A percentile compares a stretch with the other conserved stretches of the same genome.
Conservation (phyloP, 192 early-diverging fungal genomes). For the Lunasporangiospora selenospora region DNA sequence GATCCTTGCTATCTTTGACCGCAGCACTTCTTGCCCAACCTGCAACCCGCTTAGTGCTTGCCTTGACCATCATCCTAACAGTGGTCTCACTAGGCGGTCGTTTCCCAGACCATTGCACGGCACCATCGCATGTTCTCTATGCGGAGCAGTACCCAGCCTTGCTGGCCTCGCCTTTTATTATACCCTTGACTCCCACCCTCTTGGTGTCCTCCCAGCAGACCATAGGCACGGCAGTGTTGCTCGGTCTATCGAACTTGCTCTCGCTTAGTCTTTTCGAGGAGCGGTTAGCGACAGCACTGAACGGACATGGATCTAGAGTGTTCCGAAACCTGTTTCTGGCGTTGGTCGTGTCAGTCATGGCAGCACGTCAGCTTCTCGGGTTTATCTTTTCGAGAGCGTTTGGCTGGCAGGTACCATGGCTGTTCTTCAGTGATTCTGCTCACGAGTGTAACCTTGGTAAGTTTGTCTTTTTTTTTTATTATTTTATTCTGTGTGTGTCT, state of each 20-base stretch:
- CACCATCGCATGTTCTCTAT: conserved; percentile 21
- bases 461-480: background rate
- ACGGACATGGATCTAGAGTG: conserved; percentile 43
- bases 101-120: conserved; percentile 34
- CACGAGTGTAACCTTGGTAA: conserved; percentile 66
- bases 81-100: conserved; percentile 27
- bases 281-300: conserved; percentile 49
- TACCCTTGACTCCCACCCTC: conserved; percentile 34
- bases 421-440: conserved; percentile 61
- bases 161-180: conserved; percentile 30
- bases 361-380: conserved; percentile 47
- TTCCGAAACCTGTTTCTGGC: conserved; percentile 48
- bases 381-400: conserved; percentile 57
- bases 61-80: conserved; percentile 29
- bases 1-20: too few species aligned
- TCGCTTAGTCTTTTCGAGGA: conserved; percentile 62
- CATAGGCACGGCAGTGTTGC: conserved; percentile 17
- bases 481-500: too few species aligned
- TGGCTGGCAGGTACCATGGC: conserved; percentile 55
- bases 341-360: conserved; percentile 29
- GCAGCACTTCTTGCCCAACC: conserved; percentile 18
- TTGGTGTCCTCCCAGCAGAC: conserved; percentile 9
- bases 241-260: conserved; percentile 55
- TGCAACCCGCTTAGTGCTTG: conserved; percentile 17
- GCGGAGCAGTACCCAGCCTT: conserved; percentile 22